Evolutionary conservation across 1,284 basidiomycete genomes (phyloP).

Genomic region (Coniferiporia weirii): DNA sequence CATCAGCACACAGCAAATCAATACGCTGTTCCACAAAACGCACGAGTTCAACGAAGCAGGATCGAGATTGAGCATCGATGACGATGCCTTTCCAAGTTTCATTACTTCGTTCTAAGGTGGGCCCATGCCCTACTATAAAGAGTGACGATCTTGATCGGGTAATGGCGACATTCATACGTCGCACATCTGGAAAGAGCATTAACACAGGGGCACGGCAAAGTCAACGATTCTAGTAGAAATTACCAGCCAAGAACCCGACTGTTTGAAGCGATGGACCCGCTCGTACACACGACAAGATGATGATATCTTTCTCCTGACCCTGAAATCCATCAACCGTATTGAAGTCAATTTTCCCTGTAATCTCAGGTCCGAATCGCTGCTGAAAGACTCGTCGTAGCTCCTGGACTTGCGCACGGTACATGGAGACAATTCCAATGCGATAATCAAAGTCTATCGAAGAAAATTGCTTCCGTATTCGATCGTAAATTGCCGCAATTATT

Average conservation of each 20-base stretch:
- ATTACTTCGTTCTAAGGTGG: slow-evolving; percentile 84
- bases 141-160: slow-evolving; percentile 94
- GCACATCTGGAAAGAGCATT: slow-evolving; percentile 46
- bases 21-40: slow-evolving; percentile 20
- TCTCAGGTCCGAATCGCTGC: slow-evolving; percentile 67
- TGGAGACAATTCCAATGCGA: slow-evolving; percentile 87
- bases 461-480: slow-evolving; percentile 67
- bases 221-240: slow-evolving; percentile 9
- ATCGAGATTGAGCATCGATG: slow-evolving; percentile 61
- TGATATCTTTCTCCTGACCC: slow-evolving; percentile 95
- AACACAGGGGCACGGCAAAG: not conserved
- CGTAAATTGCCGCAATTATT: slow-evolving; percentile 77
- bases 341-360: slow-evolving; percentile 80
- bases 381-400: slow-evolving; percentile 75
- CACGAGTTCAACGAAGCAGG: slow-evolving; percentile 47
- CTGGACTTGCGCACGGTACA: slow-evolving; percentile 90
- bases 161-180: slow-evolving; percentile 96
- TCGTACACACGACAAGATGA: slow-evolving; percentile 92
- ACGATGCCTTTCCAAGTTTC: slow-evolving; percentile 77
- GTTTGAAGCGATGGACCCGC: slow-evolving; percentile 75
- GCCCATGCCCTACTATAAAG: slow-evolving; percentile 88
- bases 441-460: slow-evolving; percentile 62
- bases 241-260: slow-evolving; percentile 88
- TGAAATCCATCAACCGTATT: slow-evolving; percentile 99
- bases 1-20: not conserved